phyloP scores from a whole-genome alignment of 2,329 filamentous ascomycete genomes.

The Teratosphaeriaceae sp. region DNA sequence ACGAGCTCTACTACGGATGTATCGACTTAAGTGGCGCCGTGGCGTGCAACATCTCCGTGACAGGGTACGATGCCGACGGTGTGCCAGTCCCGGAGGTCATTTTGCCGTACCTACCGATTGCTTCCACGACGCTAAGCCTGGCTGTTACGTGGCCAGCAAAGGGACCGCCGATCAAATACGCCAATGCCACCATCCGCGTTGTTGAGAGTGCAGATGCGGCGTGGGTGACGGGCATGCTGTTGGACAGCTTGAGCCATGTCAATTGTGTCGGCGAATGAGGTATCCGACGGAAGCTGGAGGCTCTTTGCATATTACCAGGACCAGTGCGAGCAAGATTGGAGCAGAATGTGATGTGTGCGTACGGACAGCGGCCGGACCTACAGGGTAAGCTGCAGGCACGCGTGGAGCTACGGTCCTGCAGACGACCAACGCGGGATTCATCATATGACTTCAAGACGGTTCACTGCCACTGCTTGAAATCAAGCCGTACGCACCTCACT shows the following conservation, averaged over 20 bases:
- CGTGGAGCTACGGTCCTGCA: constrained; percentile 7
- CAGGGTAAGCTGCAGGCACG: constrained; percentile 8
- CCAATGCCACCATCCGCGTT: neutral
- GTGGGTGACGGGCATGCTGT: neutral
- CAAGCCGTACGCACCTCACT: too few species aligned
- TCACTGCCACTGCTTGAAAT: too few species aligned
- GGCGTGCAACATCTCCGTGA: neutral
- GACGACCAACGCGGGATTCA: neutral
- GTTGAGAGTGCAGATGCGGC: neutral
- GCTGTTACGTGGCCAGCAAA: neutral
- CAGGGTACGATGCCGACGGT: neutral
- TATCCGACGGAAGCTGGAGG: too few species aligned
- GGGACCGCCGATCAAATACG: neutral
- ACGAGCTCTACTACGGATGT: neutral
- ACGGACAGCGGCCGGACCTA: too few species aligned
- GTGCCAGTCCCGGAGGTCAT: neutral
- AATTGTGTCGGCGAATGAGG: neutral
- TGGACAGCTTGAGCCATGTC: neutral
- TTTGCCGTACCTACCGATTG: neutral
- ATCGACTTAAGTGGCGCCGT: neutral
- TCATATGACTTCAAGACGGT: neutral
- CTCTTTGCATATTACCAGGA: too few species aligned
- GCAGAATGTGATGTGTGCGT: too few species aligned
- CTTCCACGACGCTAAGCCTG: neutral
- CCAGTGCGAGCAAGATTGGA: too few species aligned